These are phyloP conservation scores for Paraurostyla sp. DNA, from an alignment of 73 alveolate genomes.

Conservation along the genomic window DNA sequence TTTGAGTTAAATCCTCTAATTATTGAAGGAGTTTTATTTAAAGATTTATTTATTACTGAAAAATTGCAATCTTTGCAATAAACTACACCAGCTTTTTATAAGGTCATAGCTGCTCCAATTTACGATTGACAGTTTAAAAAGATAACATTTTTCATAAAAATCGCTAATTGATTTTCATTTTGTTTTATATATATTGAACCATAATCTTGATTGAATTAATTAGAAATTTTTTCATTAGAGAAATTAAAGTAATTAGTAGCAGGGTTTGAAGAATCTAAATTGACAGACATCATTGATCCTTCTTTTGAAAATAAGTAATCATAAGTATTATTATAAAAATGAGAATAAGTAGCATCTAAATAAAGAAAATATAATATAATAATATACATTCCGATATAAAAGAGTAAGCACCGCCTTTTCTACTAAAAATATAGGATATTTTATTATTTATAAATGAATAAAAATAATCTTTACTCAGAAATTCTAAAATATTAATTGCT, in stretches of 20 bases:
- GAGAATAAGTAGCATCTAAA: not conserved
- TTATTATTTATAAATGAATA: not conserved
- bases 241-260: not conserved
- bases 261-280: not conserved
- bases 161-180: not conserved
- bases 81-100: not conserved
- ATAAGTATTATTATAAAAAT: not conserved
- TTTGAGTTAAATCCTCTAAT: too few relatives aligned
- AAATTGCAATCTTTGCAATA: not conserved
- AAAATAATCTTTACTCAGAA: not conserved
- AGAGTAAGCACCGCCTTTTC: not conserved
- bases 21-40: too few relatives aligned
- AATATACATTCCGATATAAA: not conserved
- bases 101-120: constrained; percentile 3
- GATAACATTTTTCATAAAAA: not conserved
- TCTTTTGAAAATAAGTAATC: too few relatives aligned
- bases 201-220: not conserved
- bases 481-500: not conserved
- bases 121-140: not conserved
- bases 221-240: not conserved
- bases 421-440: not conserved
- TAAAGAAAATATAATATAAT: not conserved
- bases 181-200: not conserved
- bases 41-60: not conserved
- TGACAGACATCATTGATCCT: not conserved